Evolutionary conservation across 2,329 filamentous ascomycete genomes (phyloP), one percentile per base, ranked within the genome.

Genomic region (Thielaviopsis cerberus): DNA sequence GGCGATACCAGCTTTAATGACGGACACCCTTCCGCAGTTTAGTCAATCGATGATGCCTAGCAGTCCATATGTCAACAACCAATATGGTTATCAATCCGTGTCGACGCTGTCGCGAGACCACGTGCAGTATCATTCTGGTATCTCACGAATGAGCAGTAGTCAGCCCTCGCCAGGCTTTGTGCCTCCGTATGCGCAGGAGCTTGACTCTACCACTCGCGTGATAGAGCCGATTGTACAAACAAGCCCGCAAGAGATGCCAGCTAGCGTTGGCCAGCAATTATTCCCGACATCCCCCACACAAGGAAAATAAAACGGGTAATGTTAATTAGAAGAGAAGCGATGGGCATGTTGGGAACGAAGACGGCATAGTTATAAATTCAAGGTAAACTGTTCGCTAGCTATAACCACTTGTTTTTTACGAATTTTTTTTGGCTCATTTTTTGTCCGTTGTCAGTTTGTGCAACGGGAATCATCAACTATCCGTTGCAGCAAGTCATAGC

Each of bases 231-330:
- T 56, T 22, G 25, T 56, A 5, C 20, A 51, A 11, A 56, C 41
- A 4, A 56, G 54, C 55, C 53, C 53, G 1, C 57, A 59, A 37
- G 57, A 59, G 20, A 55, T 51, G 52, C 15, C 53, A 15, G 41
- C n/a, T 3, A 17, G 11, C 2, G 4, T 8, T 20, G n/a, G 4
- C 20, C 15, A 22, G 1, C n/a, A 48, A 7, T 22, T 48, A 48
- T 4, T 20, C 4, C 41, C n/a, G n/a, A 7, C 41, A 17, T n/a
- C 41, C 17, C n/a, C 4, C 41, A 17, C 22, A 22, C 41, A 48
- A 48, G n/a, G 41, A 48, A 3, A 8, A 48, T 8, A 2, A 17
- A 17, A 17, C 13, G 34, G 2, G 3, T n/a, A 41, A n/a, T 41
- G 34, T 6, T 41, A n/a, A 7, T 41, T 41, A 41, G 34, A 4